Conservation (phyloP, 208 protist species). For the Leishmania arabica region DNA sequence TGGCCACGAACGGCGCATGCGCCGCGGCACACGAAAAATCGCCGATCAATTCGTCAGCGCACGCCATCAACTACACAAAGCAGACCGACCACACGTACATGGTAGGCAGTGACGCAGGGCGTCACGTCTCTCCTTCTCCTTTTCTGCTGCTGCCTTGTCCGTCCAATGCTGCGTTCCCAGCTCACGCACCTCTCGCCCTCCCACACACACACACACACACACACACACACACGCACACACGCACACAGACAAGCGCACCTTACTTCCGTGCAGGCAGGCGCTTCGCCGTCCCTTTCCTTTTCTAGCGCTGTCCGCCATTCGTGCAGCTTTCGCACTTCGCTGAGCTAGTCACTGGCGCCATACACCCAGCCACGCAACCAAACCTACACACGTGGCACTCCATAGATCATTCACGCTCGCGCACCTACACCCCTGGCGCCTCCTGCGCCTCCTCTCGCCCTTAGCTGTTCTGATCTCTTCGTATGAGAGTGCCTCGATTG, state of each 20-base stretch:
- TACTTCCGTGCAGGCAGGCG: background rate
- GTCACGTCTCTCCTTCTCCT: background rate
- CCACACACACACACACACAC: background rate
- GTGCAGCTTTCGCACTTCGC: background rate
- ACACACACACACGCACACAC: background rate
- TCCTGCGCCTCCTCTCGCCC: background rate
- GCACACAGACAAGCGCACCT: background rate
- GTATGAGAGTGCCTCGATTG: slow-evolving; percentile 1
- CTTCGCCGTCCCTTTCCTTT: background rate
- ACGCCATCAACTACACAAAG: slow-evolving; percentile 2
- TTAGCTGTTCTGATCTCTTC: background rate
- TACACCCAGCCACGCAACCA: background rate
- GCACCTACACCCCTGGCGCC: background rate
- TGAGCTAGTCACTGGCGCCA: background rate
- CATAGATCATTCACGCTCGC: background rate
- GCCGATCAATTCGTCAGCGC: background rate
- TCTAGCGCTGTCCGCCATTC: background rate
- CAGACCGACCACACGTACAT: slow-evolving; percentile 3
- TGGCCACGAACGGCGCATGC: background rate
- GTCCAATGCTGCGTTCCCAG: background rate
- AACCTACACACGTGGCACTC: background rate
- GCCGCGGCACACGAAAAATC: background rate
- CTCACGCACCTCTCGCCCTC: background rate
- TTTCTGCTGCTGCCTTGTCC: background rate
- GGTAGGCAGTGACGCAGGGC: background rate